Evolutionary conservation across 176 grass and related monocot species (phyloP).

Genomic region (Musa schizocarpa): DNA sequence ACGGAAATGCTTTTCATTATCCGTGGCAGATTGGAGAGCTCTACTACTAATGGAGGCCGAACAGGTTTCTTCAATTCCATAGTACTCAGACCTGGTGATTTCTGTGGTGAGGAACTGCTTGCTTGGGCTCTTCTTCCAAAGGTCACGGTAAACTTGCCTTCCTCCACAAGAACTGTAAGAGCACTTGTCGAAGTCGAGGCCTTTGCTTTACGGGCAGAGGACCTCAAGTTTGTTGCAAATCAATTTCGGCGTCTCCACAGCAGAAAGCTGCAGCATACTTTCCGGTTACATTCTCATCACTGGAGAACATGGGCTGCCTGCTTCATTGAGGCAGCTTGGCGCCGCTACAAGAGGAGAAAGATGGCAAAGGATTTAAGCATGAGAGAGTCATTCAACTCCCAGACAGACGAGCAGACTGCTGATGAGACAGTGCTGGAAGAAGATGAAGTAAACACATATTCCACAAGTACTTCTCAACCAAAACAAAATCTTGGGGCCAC

Average conservation of each 20-base stretch:
- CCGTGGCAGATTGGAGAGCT: constrained; percentile 77
- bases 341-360: constrained; percentile 63
- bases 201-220: constrained; percentile 70
- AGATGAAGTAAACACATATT: constrained; percentile 11
- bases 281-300: constrained; percentile 84
- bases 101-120: constrained; percentile 80
- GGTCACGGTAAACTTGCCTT: constrained; percentile 56
- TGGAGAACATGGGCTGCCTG: constrained; percentile 82
- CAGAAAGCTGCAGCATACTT: constrained; percentile 94
- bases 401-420: constrained; percentile 35
- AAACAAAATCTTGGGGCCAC: constrained; percentile 13
- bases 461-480: constrained; percentile 14
- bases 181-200: constrained; percentile 90
- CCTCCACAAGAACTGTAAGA: constrained; percentile 55
- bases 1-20: constrained; percentile 92
- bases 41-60: constrained; percentile 72
- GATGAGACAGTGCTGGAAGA: constrained; percentile 33
- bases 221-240: constrained; percentile 78
- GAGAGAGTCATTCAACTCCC: constrained; percentile 51
- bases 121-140: constrained; percentile 86
- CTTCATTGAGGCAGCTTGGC: constrained; percentile 90
- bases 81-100: constrained; percentile 46
- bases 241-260: constrained; percentile 88
- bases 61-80: constrained; percentile 87
- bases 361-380: constrained; percentile 57